Evolutionary conservation across 2,329 filamentous ascomycete genomes (phyloP).

Genomic region (Hypomyces rosellus): DNA sequence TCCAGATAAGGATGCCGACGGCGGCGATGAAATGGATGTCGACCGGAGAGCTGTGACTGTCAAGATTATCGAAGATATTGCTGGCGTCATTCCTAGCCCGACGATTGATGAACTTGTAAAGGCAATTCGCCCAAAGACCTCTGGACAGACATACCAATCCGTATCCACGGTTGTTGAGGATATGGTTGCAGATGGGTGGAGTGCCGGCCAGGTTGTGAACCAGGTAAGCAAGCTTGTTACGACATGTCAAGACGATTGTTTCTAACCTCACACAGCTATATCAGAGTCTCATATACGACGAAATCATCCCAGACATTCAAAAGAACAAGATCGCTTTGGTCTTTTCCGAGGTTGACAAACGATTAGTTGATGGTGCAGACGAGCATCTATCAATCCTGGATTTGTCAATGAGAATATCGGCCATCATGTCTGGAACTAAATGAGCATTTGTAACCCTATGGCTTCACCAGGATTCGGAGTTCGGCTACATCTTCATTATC

Average conservation of each 20-base stretch:
- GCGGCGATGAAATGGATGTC: conserved; percentile 56
- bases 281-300: conserved; percentile 74
- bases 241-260: not conserved
- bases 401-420: conserved; percentile 72
- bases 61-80: conserved; percentile 85
- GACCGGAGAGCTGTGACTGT: conserved; percentile 62
- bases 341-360: conserved; percentile 93
- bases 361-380: conserved; percentile 88
- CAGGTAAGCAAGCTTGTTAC: conserved; percentile 50
- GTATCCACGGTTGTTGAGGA: conserved; percentile 79
- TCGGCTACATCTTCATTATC: conserved; percentile 13
- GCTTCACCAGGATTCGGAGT: not conserved
- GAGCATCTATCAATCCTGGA: conserved; percentile 91
- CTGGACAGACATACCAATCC: conserved; percentile 60
- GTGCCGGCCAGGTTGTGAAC: conserved; percentile 76
- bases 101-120: conserved; percentile 66
- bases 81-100: conserved; percentile 77
- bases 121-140: conserved; percentile 67
- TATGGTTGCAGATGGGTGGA: conserved; percentile 95
- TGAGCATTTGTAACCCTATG: not conserved
- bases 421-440: conserved; percentile 52
- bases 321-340: conserved; percentile 86
- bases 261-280: conserved; percentile 57
- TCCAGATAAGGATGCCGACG: conserved; percentile 41
- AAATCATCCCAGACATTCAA: conserved; percentile 72